Evolutionary conservation across 805 yeast species (phyloP).

Genomic region (Pichia thaimueangensis): DNA sequence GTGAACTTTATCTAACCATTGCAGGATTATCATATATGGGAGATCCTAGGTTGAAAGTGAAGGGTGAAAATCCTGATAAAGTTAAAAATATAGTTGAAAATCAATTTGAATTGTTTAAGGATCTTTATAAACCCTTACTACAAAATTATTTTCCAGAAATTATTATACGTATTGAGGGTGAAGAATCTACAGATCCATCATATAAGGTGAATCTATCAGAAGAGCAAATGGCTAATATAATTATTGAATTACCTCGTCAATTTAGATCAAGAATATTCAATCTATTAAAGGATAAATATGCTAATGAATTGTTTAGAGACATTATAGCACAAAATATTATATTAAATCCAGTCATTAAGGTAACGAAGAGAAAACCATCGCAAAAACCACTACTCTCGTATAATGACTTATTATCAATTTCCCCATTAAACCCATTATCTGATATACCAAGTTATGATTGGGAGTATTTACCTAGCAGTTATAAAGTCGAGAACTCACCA

Average conservation of each 20-base stretch:
- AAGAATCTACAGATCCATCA: conserved; percentile 8
- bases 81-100: conserved; percentile 77
- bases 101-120: conserved; percentile 63
- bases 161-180: conserved; percentile 12
- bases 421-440: conserved; percentile 17
- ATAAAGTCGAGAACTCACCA: conserved; percentile 9
- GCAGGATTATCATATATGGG: conserved; percentile 83
- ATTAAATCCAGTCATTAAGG: conserved; percentile 2
- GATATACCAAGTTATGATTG: conserved; percentile 28
- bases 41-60: conserved; percentile 76
- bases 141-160: conserved; percentile 34
- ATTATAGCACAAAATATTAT: conserved; percentile 25
- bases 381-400: neutral
- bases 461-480: conserved; percentile 28
- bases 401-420: conserved; percentile 12
- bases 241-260: conserved; percentile 44
- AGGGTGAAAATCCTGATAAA: conserved; percentile 91
- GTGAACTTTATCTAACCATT: conserved; percentile 64
- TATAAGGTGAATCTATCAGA: conserved; percentile 29
- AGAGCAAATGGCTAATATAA: conserved; percentile 34
- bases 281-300: conserved; percentile 18
- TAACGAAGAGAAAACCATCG: conserved; percentile 11
- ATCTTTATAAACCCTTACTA: conserved; percentile 65
- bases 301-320: conserved; percentile 24
- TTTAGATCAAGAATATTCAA: conserved; percentile 39